A percentile compares a stretch with the other conserved stretches of the same genome.
These are phyloP conservation scores for Pestalotiopsis sp. DNA, from an alignment of 2,329 filamentous ascomycete species.

Conservation along the genomic window DNA sequence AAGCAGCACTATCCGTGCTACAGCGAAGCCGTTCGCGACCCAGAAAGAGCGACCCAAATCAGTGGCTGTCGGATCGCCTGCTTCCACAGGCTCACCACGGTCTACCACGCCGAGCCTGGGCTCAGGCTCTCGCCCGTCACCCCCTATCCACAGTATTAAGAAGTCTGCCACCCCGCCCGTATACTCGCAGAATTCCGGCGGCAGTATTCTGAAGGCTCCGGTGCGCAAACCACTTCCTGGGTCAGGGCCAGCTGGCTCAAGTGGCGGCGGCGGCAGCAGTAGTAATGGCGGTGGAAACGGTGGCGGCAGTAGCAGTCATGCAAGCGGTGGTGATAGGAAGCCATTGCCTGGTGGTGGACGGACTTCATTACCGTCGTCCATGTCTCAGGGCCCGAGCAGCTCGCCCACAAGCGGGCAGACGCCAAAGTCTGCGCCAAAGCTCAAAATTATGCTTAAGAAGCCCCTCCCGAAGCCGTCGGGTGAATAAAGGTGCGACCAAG, in stretches of 20 bases:
- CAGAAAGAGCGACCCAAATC: constrained; percentile 18
- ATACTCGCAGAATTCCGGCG: constrained; percentile 9
- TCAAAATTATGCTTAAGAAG: constrained; percentile 29
- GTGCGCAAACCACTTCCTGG: constrained; percentile 13
- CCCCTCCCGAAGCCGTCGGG: neutral
- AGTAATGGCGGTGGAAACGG: neutral
- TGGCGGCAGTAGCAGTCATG: neutral
- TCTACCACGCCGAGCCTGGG: neutral
- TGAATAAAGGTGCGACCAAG: neutral
- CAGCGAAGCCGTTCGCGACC: constrained; percentile 26
- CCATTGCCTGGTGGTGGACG: constrained; percentile 23
- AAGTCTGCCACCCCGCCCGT: constrained; percentile 14
- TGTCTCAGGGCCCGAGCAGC: constrained; percentile 14
- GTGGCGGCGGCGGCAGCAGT: neutral
- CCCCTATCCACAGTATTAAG: constrained; percentile 15
- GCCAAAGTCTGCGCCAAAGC: constrained; percentile 28
- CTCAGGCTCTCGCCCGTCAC: constrained; percentile 12
- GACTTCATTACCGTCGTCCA: constrained; percentile 17
- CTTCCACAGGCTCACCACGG: neutral
- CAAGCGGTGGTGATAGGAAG: constrained; percentile 8
- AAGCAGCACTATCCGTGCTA: constrained; percentile 31
- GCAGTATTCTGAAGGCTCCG: constrained; percentile 19
- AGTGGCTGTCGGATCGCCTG: constrained; percentile 2
- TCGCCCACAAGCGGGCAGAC: constrained; percentile 20
- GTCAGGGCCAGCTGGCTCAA: neutral